Evolutionary conservation across 1,284 basidiomycete genomes (phyloP), one percentile per base, ranked within the genome.

Genomic region (Trametes sp.): DNA sequence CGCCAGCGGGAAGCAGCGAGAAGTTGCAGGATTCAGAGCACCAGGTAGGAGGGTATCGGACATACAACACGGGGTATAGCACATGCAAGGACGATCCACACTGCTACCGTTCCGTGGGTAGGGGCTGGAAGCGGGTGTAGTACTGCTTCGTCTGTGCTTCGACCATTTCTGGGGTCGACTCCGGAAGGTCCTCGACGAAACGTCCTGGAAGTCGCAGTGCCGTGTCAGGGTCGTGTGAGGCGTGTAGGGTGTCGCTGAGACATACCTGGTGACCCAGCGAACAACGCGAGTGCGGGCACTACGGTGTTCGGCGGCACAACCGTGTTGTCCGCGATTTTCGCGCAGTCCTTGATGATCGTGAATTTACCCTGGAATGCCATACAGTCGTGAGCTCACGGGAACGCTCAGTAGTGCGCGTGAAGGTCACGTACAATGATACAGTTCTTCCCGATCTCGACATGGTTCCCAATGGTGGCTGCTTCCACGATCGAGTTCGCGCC

Each of bases 311-410:
- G 92, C 2, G 96, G 93, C 5, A 99, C 81, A 21, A 99, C 88
- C 0, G 95, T 93, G 66, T 92, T 90, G 75, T 97, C 95, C 63
- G 87, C 91, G 63, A 94, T 90, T 64, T 88, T 89, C 4, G 93
- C 94, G 70, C 95, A 95, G 74, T 99, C 97, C 75, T 98, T 98
- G 77, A 99, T 96, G 66, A 98, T 95, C 0, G 91, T 90, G 70
- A 98, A 98, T 74, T 98, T 96, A 29, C 98, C 96, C 96, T 98
- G 21, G 2, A 28, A 2, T 31, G 14, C 11, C 11, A 45, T 10
- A 41, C 4, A 36, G 53, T 42, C 21, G 16, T 3, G 13, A 45
- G 23, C n/a, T 24, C 9, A 42, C 42, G 35, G 26, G 9, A 19
- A 5, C 31, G 33, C 31, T 53, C 11, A 51, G 51, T 14, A 6